Percentiles rank a stretch among this genome's conserved stretches.
Evolutionary conservation across 441 rosid species (phyloP).

Genomic region (Gossypium gossypioides): DNA sequence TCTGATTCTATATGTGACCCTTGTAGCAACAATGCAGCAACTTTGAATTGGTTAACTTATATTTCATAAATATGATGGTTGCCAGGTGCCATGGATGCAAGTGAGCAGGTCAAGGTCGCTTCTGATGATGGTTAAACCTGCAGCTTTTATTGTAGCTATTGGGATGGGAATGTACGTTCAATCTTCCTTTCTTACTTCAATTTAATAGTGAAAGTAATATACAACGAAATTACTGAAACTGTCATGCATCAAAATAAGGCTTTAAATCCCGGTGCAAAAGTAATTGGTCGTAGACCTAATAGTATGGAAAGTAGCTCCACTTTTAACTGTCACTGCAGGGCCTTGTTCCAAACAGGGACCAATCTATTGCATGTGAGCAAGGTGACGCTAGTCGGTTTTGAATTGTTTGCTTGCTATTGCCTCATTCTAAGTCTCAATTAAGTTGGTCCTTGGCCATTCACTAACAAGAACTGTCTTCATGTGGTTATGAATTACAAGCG

Average conservation of each 20-base stretch:
- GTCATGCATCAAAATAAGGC: background rate
- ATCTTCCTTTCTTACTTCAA: constrained; percentile 4
- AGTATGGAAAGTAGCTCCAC: background rate
- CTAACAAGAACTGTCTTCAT: background rate
- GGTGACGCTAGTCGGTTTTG: background rate
- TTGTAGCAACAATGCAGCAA: background rate
- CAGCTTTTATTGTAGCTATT: constrained; percentile 62
- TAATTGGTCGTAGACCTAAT: background rate
- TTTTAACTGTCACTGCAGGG: background rate
- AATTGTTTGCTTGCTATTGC: background rate
- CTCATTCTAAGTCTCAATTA: background rate
- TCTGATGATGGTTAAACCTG: constrained; percentile 66
- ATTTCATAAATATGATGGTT: constrained; percentile 18
- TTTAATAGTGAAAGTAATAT: background rate
- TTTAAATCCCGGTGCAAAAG: background rate
- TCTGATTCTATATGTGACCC: background rate
- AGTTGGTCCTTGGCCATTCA: background rate
- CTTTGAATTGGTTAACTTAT: constrained; percentile 8
- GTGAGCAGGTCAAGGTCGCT: constrained; percentile 84
- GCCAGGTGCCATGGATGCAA: constrained; percentile 93
- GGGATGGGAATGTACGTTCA: constrained; percentile 69
- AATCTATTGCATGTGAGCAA: background rate
- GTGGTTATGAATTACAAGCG: background rate
- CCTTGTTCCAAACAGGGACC: constrained; percentile 1
- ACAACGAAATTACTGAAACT: background rate